Percentiles rank a stretch among this genome's conserved stretches.
phyloP scores from a whole-genome alignment of 2,329 filamentous ascomycete genomes.

The Pseudogymnoascus sp. region DNA sequence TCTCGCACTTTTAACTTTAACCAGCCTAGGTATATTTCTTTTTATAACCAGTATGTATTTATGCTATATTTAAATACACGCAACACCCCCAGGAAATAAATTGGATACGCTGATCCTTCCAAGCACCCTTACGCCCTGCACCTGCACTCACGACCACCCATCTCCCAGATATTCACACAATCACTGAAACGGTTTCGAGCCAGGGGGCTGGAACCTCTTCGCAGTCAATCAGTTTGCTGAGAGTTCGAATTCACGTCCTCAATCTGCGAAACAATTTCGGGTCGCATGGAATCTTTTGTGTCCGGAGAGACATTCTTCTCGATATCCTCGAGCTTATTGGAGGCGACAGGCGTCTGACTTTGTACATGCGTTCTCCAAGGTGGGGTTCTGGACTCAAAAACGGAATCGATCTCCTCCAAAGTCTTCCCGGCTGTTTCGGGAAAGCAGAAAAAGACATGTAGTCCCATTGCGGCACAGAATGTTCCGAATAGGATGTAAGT shows the following conservation, averaged over 20 bases:
- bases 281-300: background rate
- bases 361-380: background rate
- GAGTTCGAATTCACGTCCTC: background rate
- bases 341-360: background rate
- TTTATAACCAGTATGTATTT: background rate
- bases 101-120: background rate
- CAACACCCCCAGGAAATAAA: background rate
- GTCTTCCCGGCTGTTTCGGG: constrained; percentile 56
- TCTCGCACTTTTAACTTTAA: background rate
- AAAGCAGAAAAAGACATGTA: constrained; percentile 55
- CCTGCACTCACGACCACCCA: background rate
- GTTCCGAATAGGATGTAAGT: constrained; percentile 47
- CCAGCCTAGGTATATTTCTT: background rate
- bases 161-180: background rate
- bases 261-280: background rate
- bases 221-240: background rate
- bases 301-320: background rate
- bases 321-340: background rate
- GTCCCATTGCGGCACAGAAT: constrained; percentile 36
- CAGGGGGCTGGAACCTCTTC: background rate
- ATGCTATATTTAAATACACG: background rate
- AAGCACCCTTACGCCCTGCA: background rate
- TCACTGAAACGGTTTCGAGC: background rate
- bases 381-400: background rate
- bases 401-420: constrained; percentile 51